Percentiles rank a stretch among this genome's conserved stretches.
Evolutionary conservation across 305 asterid species (phyloP).

Genomic region (Plantago coronopus): DNA sequence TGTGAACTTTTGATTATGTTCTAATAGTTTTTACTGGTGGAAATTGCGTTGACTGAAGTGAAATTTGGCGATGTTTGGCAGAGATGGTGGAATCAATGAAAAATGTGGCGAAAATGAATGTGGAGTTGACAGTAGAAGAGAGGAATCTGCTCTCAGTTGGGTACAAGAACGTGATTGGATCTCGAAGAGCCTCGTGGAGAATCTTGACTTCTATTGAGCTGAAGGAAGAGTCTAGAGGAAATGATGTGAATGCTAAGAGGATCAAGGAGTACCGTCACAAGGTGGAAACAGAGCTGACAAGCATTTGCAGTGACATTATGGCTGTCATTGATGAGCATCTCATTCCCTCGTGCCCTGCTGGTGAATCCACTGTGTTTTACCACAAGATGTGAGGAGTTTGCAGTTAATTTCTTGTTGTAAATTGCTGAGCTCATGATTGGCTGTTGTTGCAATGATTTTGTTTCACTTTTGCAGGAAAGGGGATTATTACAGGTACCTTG

Average conservation of each 20-base stretch:
- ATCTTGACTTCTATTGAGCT: constrained; percentile 79
- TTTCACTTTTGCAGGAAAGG: constrained; percentile 65
- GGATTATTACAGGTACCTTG: constrained; percentile 87
- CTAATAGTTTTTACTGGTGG: no score
- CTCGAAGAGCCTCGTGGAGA: constrained; percentile 90
- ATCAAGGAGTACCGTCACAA: constrained; percentile 72
- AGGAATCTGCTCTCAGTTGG: constrained; percentile 85
- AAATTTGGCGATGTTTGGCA: constrained; percentile 24
- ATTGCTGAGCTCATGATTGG: constrained; percentile 14
- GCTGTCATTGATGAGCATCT: constrained; percentile 78
- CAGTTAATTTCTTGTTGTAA: background rate
- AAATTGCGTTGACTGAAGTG: no score
- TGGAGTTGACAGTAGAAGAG: constrained; percentile 83
- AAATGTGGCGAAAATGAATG: constrained; percentile 64
- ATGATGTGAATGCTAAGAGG: constrained; percentile 70
- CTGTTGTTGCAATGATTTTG: constrained; percentile 16
- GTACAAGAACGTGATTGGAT: constrained; percentile 81
- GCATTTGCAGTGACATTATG: constrained; percentile 66
- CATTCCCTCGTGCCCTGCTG: constrained; percentile 62
- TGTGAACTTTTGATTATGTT: no score
- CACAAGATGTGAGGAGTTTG: constrained; percentile 58
- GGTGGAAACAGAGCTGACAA: constrained; percentile 72
- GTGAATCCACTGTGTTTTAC: constrained; percentile 83
- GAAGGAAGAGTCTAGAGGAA: constrained; percentile 81
- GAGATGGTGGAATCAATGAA: constrained; percentile 94